Evolutionary conservation across 192 early-diverging fungal species (phyloP).

Genomic region (Backusella mclennaniae): DNA sequence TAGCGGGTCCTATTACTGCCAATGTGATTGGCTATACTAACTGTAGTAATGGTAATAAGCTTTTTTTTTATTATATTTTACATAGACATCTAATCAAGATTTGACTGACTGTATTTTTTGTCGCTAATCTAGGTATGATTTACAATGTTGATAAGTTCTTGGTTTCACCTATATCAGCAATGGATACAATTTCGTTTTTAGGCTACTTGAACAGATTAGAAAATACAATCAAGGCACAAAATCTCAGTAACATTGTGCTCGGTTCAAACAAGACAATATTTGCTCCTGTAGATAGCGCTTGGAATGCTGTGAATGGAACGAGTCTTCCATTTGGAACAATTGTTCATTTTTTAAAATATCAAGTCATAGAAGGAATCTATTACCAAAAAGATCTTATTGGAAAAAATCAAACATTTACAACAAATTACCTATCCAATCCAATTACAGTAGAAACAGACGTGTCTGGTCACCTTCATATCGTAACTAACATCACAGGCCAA

Average conservation of each 20-base stretch:
- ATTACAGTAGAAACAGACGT: background rate
- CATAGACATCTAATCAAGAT: background rate
- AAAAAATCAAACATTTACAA: background rate
- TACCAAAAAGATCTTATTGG: background rate
- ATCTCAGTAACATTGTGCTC: conserved; percentile 2
- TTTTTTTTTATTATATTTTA: background rate
- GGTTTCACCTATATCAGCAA: background rate
- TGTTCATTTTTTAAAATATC: conserved; percentile 16
- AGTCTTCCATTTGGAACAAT: conserved; percentile 12
- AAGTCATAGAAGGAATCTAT: conserved; percentile 7
- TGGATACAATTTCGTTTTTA: background rate
- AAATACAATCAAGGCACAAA: conserved; percentile 12
- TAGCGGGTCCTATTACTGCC: background rate
- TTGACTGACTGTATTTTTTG: background rate
- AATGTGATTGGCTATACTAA: conserved; percentile 9
- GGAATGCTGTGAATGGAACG: background rate
- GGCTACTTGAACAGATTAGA: background rate
- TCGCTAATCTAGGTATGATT: background rate
- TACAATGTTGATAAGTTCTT: background rate
- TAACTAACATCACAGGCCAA: background rate
- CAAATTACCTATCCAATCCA: background rate
- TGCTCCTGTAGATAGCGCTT: conserved; percentile 10
- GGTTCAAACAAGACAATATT: conserved; percentile 12
- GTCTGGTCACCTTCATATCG: background rate
- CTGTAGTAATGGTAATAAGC: background rate